Evolutionary conservation across 78 protist genomes (phyloP).

Genomic region (Dictyostelium capitatum): DNA sequence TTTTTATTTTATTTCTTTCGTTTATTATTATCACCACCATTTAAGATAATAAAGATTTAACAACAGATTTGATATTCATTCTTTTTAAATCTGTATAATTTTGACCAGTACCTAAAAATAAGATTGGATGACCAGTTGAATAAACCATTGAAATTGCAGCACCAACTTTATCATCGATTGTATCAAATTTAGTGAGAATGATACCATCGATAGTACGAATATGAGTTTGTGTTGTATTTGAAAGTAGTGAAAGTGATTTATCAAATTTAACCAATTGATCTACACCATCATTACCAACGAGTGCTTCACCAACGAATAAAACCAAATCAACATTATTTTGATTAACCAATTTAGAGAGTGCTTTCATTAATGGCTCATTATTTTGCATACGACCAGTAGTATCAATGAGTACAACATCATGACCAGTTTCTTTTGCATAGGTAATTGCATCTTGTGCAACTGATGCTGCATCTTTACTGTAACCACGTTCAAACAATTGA

Average conservation of each 20-base stretch:
- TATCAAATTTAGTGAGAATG: slow-evolving; percentile 99
- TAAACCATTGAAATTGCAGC: slow-evolving; percentile 99
- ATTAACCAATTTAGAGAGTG: slow-evolving; percentile 93
- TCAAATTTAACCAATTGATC: slow-evolving; percentile 98
- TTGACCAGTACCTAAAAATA: slow-evolving; percentile 99
- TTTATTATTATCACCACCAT: too few relatives aligned
- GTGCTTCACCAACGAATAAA: slow-evolving; percentile 99
- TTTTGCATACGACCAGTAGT: slow-evolving; percentile 99
- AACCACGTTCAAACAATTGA: slow-evolving; percentile 92
- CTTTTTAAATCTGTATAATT: slow-evolving; percentile 92
- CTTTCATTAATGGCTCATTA: slow-evolving; percentile 97
- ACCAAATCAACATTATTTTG: slow-evolving; percentile 96
- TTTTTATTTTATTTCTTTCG: too few relatives aligned
- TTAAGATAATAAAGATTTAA: slow-evolving; percentile 86
- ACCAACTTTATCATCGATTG: slow-evolving; percentile 99
- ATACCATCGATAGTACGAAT: slow-evolving; percentile 98
- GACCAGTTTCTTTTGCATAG: slow-evolving; percentile 60
- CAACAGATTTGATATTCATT: slow-evolving; percentile 91
- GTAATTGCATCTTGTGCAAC: slow-evolving; percentile 95
- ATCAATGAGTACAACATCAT: slow-evolving; percentile 97
- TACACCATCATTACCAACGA: slow-evolving; percentile 99
- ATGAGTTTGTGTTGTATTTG: slow-evolving; percentile 42
- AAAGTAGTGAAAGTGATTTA: slow-evolving; percentile 80
- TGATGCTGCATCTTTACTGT: slow-evolving; percentile 95
- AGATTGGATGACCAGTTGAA: slow-evolving; percentile 96